Evolutionary conservation across 768 basidiomycete species (phyloP), one percentile per base, ranked within the genome.

Genomic region (Naganishia friedmannii): DNA sequence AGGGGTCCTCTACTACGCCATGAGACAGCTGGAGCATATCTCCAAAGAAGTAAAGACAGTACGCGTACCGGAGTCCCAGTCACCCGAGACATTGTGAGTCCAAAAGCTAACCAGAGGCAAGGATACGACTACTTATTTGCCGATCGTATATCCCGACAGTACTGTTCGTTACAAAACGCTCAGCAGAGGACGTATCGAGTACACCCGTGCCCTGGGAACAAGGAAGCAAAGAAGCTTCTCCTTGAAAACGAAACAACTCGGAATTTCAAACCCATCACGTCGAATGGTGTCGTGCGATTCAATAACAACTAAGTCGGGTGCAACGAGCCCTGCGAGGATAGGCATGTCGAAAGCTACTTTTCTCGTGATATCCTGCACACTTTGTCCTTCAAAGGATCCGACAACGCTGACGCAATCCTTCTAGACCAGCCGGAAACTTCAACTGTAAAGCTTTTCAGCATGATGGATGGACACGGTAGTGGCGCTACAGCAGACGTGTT

Each of bases 291-390:
- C 0, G 48, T 73, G 0, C 23, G 72, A 53, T 88, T 89, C 81
- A 85, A 88, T 57, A 94, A 89, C 3, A 90, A 91, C 19, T 86
- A 85, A 34, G 83, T 98, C 45, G 84, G 90, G 0, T 89, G 92
- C 2, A 99, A 99, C 77, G 87, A 90, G 70, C 91, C 92, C 8
- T 88, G 95, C 66, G 96, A 99, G 81, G 96, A 99, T 78, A 88
- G 92, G 26, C 86, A 88, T 73, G 86, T 90, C 5, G 85, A 85
- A 70, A 87, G 88, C 68, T 83, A 92, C 71, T 82, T 95, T 2
- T 74, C 60, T 79, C 85, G 72, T 84, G 88, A 45, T 87, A 90
- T 75, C 82, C 82, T 2, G 82, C 85, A 17, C 26, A 31, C 67
- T 4, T 23, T 28, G 10, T 10, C 28, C 5, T 29, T 32, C 15